A percentile compares a stretch with the other conserved stretches of the same genome.
These are phyloP conservation scores for Globisporangium ultimum DNA, from an alignment of 352 stramenopile species.

Conservation along the genomic window DNA sequence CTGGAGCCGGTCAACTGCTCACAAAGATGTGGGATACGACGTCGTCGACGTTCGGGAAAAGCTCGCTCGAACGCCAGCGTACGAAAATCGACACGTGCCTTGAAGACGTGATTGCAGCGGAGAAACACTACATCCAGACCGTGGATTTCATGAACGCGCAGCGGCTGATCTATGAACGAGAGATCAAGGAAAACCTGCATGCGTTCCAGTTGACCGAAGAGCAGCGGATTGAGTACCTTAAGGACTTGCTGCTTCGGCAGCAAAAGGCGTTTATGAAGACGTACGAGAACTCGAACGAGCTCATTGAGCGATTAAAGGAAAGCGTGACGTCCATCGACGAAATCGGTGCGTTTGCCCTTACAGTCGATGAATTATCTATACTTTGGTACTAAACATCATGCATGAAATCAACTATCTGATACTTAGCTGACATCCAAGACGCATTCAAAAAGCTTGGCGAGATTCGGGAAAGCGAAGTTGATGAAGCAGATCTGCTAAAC, in stretches of 20 bases:
- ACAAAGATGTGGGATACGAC: constrained; percentile 84
- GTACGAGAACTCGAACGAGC: constrained; percentile 36
- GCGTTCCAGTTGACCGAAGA: constrained; percentile 84
- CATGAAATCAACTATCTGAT: not conserved
- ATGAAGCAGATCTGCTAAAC: constrained; percentile 42
- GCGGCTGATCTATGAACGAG: constrained; percentile 55
- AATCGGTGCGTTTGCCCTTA: constrained; percentile 39
- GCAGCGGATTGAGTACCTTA: constrained; percentile 76
- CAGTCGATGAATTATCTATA: not conserved
- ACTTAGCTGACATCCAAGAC: constrained; percentile 69
- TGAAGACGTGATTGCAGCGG: constrained; percentile 63
- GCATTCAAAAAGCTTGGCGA: constrained; percentile 55
- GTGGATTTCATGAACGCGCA: constrained; percentile 72
- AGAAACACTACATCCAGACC: constrained; percentile 65
- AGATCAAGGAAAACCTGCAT: constrained; percentile 74
- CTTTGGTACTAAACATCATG: no score
- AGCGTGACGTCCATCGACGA: constrained; percentile 55
- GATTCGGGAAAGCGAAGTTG: constrained; percentile 37
- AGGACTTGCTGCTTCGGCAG: constrained; percentile 66
- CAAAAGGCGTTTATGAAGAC: constrained; percentile 53
- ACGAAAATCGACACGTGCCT: constrained; percentile 55
- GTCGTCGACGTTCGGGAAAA: constrained; percentile 53
- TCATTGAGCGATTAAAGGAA: constrained; percentile 51
- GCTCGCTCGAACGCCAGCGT: constrained; percentile 58
- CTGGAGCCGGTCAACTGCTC: constrained; percentile 57